A percentile compares a stretch with the other conserved stretches of the same genome.
Evolutionary conservation across 768 basidiomycete species (phyloP).

Genomic region (Clavaria fumosa): DNA sequence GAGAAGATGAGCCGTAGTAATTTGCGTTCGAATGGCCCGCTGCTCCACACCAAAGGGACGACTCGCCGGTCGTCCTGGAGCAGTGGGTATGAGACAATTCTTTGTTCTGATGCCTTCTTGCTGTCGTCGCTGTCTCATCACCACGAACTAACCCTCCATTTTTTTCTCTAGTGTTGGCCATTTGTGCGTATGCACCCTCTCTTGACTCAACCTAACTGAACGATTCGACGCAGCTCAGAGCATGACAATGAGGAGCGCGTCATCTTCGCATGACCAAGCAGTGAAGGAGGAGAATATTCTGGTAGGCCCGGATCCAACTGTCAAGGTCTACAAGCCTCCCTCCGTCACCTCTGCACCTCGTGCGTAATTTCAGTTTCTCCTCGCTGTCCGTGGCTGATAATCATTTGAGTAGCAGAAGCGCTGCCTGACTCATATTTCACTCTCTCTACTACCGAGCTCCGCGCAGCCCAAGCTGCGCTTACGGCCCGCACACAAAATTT

Average conservation of each 20-base stretch:
- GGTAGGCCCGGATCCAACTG: constrained; percentile 12
- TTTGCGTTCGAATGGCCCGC: constrained; percentile 71
- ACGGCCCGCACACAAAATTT: constrained; percentile 46
- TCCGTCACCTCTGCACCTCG: too few relatives aligned
- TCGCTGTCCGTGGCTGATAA: too few relatives aligned
- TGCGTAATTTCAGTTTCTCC: too few relatives aligned
- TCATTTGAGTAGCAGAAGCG: constrained; percentile 15
- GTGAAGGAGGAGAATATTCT: background rate
- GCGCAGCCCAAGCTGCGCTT: constrained; percentile 47
- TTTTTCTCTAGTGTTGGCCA: too few relatives aligned
- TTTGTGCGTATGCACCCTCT: too few relatives aligned
- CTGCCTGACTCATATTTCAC: constrained; percentile 65
- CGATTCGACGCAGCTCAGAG: background rate
- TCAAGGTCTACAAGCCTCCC: constrained; percentile 37
- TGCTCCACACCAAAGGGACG: constrained; percentile 52
- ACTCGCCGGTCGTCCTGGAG: constrained; percentile 65
- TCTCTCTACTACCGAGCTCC: constrained; percentile 56
- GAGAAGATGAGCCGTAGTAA: constrained; percentile 53
- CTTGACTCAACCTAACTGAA: too few relatives aligned
- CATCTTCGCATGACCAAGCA: constrained; percentile 9
- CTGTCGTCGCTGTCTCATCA: too few relatives aligned
- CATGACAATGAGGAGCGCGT: constrained; percentile 18
- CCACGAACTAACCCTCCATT: too few relatives aligned
- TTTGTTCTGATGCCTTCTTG: constrained; percentile 30
- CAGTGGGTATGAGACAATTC: constrained; percentile 56